phyloP scores from a whole-genome alignment of 768 basidiomycete genomes.

The Trametes cubensis region DNA sequence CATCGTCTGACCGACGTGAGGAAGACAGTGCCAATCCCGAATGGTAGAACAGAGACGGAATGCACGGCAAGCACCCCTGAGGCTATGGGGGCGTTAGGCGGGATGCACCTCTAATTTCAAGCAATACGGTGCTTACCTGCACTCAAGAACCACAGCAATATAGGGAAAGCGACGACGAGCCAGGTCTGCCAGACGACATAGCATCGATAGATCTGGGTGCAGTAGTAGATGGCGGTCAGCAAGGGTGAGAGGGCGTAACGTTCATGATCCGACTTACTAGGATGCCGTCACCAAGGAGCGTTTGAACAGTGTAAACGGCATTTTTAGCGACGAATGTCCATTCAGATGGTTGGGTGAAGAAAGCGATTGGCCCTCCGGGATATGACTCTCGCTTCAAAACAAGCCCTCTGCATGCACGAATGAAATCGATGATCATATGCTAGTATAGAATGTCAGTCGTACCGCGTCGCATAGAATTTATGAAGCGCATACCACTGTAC shows the following conservation, averaged over 20 bases:
- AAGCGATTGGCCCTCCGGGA: conserved; percentile 27
- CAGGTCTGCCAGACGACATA: conserved; percentile 30
- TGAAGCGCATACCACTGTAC: conserved; percentile 32
- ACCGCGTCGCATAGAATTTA: neutral
- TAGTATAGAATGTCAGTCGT: neutral
- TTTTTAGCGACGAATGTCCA: conserved; percentile 35
- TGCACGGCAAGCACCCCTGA: conserved; percentile 25
- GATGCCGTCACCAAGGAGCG: conserved; percentile 35
- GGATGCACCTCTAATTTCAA: neutral
- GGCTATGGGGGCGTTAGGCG: neutral
- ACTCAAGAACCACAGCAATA: conserved; percentile 13
- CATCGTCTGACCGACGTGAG: conserved; percentile 23
- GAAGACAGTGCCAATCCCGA: conserved; percentile 21
- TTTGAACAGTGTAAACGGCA: conserved; percentile 31
- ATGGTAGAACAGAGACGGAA: conserved; percentile 17
- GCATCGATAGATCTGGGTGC: conserved; percentile 31
- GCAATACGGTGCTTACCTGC: conserved; percentile 9
- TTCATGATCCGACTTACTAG: conserved; percentile 22
- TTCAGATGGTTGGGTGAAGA: conserved; percentile 32
- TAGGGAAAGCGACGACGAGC: conserved; percentile 24
- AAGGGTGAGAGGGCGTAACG: too few relatives aligned
- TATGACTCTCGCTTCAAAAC: conserved; percentile 24
- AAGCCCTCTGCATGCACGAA: conserved; percentile 27
- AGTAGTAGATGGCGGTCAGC: too few relatives aligned
- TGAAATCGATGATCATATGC: neutral